These are phyloP conservation scores for Gentiana straminea DNA, from an alignment of 257 asterid species.

Conservation along the genomic window DNA sequence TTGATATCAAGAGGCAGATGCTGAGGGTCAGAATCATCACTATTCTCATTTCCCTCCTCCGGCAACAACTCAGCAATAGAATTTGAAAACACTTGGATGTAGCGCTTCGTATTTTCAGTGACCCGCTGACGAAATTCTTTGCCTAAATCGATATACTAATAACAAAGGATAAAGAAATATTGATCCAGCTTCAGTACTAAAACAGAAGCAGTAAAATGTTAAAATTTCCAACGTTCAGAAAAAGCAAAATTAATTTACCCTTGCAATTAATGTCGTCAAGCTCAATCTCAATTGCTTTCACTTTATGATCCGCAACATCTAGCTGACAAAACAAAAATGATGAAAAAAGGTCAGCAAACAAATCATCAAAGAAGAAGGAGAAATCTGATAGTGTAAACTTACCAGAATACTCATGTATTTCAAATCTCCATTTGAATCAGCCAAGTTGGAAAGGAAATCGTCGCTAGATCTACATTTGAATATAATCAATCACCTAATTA, in stretches of 20 bases:
- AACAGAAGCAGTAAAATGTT: neutral
- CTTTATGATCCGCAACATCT: conserved; percentile 85
- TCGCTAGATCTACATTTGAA: conserved; percentile 53
- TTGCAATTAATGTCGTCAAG: conserved; percentile 71
- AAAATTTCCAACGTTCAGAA: neutral
- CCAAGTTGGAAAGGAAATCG: conserved; percentile 60
- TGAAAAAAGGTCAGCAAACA: neutral
- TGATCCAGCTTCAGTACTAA: neutral
- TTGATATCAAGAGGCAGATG: conserved; percentile 87
- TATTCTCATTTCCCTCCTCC: conserved; percentile 55
- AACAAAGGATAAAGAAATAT: conserved; percentile 3
- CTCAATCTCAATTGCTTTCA: conserved; percentile 71
- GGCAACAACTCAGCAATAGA: conserved; percentile 94
- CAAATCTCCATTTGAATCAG: conserved; percentile 58
- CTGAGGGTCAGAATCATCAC: conserved; percentile 59
- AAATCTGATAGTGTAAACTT: conserved; percentile 12
- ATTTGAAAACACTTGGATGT: conserved; percentile 63
- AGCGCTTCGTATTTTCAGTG: conserved; percentile 73
- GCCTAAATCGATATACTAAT: conserved; percentile 72
- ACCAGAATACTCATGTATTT: conserved; percentile 73
- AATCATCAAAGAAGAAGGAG: too few species aligned
- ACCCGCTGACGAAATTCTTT: conserved; percentile 70
- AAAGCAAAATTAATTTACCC: conserved; percentile 25
- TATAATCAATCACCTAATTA: too few species aligned
- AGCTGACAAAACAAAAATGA: conserved; percentile 36